Conservation (phyloP, 1,139 yeast genomes). For the Yamadazyma membranifaciens region DNA sequence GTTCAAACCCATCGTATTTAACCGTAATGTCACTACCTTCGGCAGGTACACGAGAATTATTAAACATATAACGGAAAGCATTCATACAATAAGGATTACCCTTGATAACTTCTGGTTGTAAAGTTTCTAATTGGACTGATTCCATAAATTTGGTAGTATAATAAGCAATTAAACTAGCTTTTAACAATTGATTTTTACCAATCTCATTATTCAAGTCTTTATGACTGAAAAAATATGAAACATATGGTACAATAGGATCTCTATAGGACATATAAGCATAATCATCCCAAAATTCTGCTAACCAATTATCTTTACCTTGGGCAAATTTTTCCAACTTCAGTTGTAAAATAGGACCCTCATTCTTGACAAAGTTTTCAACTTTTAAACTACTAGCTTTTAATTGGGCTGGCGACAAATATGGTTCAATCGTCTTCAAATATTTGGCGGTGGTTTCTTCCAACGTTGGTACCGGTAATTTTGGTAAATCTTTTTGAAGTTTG, state of each 20-base stretch:
- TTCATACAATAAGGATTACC: constrained; percentile 91
- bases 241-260: constrained; percentile 93
- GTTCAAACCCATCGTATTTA: constrained; percentile 46
- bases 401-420: constrained; percentile 56
- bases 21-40: constrained; percentile 57
- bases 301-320: constrained; percentile 76
- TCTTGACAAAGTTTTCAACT: constrained; percentile 62
- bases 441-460: constrained; percentile 67
- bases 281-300: constrained; percentile 91
- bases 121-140: constrained; percentile 54
- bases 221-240: constrained; percentile 87
- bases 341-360: constrained; percentile 69
- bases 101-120: constrained; percentile 79
- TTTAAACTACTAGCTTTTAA: constrained; percentile 54
- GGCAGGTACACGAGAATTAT: constrained; percentile 79
- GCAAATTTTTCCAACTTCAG: constrained; percentile 60
- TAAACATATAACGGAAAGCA: constrained; percentile 88
- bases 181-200: constrained; percentile 69
- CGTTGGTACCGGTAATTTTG: constrained; percentile 85
- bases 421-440: constrained; percentile 72
- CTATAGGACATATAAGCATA: constrained; percentile 88
- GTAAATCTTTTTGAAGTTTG: constrained; percentile 72
- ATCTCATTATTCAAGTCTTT: constrained; percentile 57
- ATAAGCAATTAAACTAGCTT: constrained; percentile 63
- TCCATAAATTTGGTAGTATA: constrained; percentile 57